Evolutionary conservation across 306 rosid species (phyloP), one percentile per base, ranked within the genome.

Genomic region (Carpinus fangiana): DNA sequence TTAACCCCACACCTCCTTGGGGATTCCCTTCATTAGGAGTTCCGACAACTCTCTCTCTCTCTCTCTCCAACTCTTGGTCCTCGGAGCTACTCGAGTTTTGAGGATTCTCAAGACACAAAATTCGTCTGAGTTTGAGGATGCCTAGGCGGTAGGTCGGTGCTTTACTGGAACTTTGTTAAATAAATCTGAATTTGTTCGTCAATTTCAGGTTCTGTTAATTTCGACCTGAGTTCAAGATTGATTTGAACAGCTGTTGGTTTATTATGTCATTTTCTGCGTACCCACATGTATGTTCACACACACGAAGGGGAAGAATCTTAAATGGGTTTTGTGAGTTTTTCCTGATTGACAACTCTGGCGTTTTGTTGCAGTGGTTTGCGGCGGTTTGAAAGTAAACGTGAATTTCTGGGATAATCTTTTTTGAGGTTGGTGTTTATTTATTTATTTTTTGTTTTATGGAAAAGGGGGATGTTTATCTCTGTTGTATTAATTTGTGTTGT

Each of bases 281-380:
- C 17, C 71, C 55, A 14, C 51, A 10, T 71, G 13, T 23, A 46
- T 61, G 31, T 34, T 34, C 21, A 23, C 13, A 2, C 13, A 2
- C 31, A 36, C 5, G 26, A 31, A 36, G 26, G 21, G 53, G 52
- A 16, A 31, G 70, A 80, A 75, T 69, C 72, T 56, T 74, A 43
- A 53, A 23, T 36, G 76, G 60, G 41, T 31, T 61, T 21, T 50
- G 47, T 26, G 20, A 4, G 5, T 76, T 72, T 41, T 41, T 46
- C 71, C 50, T 82, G 60, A 78, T 70, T 60, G 61, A 34, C 56
- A 53, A 66, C 79, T 52, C 7, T 74, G 77, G 54, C 73, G 47
- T 61, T 70, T 70, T 74, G 36, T 53, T 70, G 16, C 73, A 43
- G 70, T 12, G 3, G 17, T 41, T 62, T 73, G 17, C 45, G 70